A percentile compares a stretch with the other conserved stretches of the same genome.
phyloP scores from a whole-genome alignment of 768 basidiomycete genomes.

The Cystoderma amianthinum region DNA sequence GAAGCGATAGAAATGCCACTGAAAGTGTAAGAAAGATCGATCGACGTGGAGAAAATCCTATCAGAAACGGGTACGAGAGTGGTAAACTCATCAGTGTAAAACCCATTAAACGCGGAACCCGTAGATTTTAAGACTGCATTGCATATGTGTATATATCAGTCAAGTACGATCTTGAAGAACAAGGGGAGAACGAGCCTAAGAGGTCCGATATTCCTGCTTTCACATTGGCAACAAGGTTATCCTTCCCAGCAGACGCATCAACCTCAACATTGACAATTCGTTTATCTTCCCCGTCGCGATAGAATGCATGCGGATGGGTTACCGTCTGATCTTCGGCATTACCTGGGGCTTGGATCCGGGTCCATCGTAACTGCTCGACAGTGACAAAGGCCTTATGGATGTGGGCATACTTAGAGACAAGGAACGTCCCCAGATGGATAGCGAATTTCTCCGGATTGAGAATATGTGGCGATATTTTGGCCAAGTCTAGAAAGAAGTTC shows the following conservation, averaged over 20 bases:
- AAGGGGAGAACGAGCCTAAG: constrained; percentile 44
- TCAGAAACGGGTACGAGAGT: constrained; percentile 80
- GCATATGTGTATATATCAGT: background rate
- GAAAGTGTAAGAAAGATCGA: constrained; percentile 74
- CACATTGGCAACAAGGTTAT: constrained; percentile 54
- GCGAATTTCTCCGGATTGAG: constrained; percentile 82
- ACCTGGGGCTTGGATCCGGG: constrained; percentile 55
- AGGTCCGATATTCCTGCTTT: constrained; percentile 73
- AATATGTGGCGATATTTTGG: constrained; percentile 86
- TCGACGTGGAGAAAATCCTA: constrained; percentile 83
- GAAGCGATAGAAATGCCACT: constrained; percentile 33
- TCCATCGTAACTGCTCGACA: constrained; percentile 80
- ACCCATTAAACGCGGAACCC: constrained; percentile 79
- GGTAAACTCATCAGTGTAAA: constrained; percentile 84
- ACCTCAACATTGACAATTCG: constrained; percentile 57
- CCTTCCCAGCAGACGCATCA: constrained; percentile 60
- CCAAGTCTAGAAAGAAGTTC: constrained; percentile 44
- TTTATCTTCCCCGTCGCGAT: constrained; percentile 89
- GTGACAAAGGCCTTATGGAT: constrained; percentile 64
- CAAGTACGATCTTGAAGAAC: background rate
- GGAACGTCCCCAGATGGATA: constrained; percentile 76
- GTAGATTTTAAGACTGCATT: constrained; percentile 78
- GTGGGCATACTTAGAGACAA: constrained; percentile 77
- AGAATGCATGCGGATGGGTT: constrained; percentile 75
- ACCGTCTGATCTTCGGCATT: constrained; percentile 21